Conservation (phyloP, 2,329 filamentous ascomycete genomes). For the Sclerotinia borealis region DNA sequence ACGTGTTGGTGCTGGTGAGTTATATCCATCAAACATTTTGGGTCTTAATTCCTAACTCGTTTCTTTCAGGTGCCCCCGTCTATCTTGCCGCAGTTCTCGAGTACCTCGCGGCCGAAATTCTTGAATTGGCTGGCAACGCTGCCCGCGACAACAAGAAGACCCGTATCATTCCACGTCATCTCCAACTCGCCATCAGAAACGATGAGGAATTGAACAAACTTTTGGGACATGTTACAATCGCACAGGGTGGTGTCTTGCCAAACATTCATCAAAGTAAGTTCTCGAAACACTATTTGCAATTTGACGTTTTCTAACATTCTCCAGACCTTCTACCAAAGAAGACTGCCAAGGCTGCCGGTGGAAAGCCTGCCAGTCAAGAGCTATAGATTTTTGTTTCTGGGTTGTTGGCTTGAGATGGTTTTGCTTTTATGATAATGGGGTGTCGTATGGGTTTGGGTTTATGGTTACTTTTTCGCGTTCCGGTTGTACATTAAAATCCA, state of each 20-base stretch:
- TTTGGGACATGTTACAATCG: slow-evolving; percentile 90
- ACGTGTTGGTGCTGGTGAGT: slow-evolving; percentile 89
- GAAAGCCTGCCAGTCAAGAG: slow-evolving; percentile 91
- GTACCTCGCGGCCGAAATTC: slow-evolving; percentile 97
- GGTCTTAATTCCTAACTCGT: slow-evolving; percentile 24
- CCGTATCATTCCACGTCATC: slow-evolving; percentile 97
- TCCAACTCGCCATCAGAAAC: slow-evolving; percentile 98
- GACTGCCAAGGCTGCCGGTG: slow-evolving; percentile 71
- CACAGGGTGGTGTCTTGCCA: slow-evolving; percentile 92
- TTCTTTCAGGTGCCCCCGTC: slow-evolving; percentile 66
- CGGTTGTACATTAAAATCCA: slow-evolving; percentile 70
- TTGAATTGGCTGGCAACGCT: slow-evolving; percentile 97
- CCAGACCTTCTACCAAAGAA: slow-evolving; percentile 99
- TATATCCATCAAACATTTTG: slow-evolving; percentile 8
- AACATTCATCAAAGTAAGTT: slow-evolving; percentile 94
- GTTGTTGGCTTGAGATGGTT: slow-evolving; percentile 47
- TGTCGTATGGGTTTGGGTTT: slow-evolving; percentile 69
- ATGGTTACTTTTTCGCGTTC: slow-evolving; percentile 57
- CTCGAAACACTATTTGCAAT: not conserved
- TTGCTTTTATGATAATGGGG: slow-evolving; percentile 65
- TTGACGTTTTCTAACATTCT: slow-evolving; percentile 22
- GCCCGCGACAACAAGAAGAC: slow-evolving; percentile 99
- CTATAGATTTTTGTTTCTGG: slow-evolving; percentile 62
- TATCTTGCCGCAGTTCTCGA: slow-evolving; percentile 97
- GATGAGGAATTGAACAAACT: slow-evolving; percentile 99